These are phyloP conservation scores for Xylariaceae sp. DNA, from an alignment of 2,329 filamentous ascomycete genomes.

Conservation along the genomic window DNA sequence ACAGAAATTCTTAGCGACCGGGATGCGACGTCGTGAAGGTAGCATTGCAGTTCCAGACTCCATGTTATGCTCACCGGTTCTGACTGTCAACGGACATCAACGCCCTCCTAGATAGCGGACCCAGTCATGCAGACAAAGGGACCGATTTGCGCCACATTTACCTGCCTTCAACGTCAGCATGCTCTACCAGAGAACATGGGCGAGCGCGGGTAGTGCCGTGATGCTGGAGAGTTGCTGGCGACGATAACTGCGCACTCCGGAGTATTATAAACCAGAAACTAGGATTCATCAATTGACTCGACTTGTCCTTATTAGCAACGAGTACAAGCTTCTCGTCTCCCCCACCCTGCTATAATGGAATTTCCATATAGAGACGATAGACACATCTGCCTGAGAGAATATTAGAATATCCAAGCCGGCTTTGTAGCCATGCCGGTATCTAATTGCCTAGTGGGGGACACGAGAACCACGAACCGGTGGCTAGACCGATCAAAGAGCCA, in stretches of 20 bases:
- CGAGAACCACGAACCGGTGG: not conserved
- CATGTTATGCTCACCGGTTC: constrained; percentile 15
- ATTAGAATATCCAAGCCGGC: too few species aligned
- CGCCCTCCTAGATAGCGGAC: constrained; percentile 3
- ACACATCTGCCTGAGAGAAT: too few species aligned
- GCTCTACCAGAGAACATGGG: too few species aligned
- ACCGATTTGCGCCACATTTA: not conserved
- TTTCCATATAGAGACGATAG: too few species aligned
- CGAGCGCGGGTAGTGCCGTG: too few species aligned
- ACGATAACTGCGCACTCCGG: too few species aligned
- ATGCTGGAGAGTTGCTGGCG: too few species aligned
- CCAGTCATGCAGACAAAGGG: constrained; percentile 2
- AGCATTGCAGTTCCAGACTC: constrained; percentile 25
- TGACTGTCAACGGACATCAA: constrained; percentile 15
- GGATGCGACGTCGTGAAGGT: constrained; percentile 23
- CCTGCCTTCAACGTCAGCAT: too few species aligned
- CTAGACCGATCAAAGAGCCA: not conserved
- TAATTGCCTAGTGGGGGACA: not conserved
- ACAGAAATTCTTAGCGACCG: constrained; percentile 17
- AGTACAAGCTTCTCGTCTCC: not conserved
- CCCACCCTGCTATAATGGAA: not conserved
- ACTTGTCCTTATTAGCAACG: too few species aligned
- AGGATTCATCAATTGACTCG: too few species aligned
- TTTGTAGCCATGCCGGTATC: constrained; percentile 5
- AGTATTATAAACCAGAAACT: too few species aligned